Evolutionary conservation across 2,329 filamentous ascomycete genomes (phyloP), one percentile per base, ranked within the genome.

Genomic region (Lasiodiplodia citricola): DNA sequence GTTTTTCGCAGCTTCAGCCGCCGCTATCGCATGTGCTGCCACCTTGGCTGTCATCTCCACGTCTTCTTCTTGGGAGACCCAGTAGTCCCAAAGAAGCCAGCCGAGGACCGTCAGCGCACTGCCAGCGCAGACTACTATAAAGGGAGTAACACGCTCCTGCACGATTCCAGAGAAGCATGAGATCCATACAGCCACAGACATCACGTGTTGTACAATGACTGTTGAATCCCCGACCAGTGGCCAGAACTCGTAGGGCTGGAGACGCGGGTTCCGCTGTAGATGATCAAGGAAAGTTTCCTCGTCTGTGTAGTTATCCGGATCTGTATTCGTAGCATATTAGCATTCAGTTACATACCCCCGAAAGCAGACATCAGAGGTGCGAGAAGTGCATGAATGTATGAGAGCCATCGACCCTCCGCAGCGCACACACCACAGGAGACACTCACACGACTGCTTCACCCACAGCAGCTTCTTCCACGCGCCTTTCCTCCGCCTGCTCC

Each of bases 271-370:
- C 58, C 94, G 89, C 80, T 99, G 95, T 21, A 99, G 88, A 75
- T 97, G 94, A 77, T 97, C 95, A 73, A 99, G 90, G 75, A 99
- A 99, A 1, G 96, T 98, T 70, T 93, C 92, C 77, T 96, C 94
- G 78, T 99, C 96, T 51, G 96, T 98, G 79, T 98, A 98, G 80
- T 99, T 99, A 80, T 99, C 96, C n/a, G 96, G 94, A 77, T 96
- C 93, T 94, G 73, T n/a, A 47, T 11, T n/a, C 2, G 16, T 35
- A 47, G 13, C 25, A 13, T 5, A 25, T n/a, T n/a, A 14, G 11
- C 13, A n/a, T 37, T 11, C 18, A 7, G 13, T 3, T 21, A 6
- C 41, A 47, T 2, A 8, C 1, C 6, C 28, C 2, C 3, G 8
- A 11, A 47, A 47, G 18, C 18, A 21, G 44, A 10, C 44, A 47